Percentiles rank a stretch among this genome's conserved stretches.
These are phyloP conservation scores for Suhomyces tanzawaensis DNA, from an alignment of 805 yeast species.

Conservation along the genomic window DNA sequence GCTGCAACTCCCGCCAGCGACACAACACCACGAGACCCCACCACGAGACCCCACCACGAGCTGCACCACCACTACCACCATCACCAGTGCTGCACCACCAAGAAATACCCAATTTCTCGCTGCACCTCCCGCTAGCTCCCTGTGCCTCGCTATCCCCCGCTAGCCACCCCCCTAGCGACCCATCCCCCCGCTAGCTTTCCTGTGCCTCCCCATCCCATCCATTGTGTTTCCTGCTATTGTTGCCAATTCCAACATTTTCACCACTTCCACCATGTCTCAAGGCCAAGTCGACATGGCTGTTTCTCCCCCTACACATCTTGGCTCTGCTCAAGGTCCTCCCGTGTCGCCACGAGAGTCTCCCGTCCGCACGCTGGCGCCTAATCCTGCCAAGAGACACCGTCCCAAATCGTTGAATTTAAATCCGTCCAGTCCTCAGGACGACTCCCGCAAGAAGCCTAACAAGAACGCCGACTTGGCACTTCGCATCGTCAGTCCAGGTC, in stretches of 20 bases:
- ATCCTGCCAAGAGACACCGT: conserved; percentile 15
- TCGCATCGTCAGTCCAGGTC: conserved; percentile 34
- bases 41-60: background rate
- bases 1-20: background rate
- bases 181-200: background rate
- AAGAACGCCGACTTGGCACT: conserved; percentile 27
- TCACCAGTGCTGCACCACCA: background rate
- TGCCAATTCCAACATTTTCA: background rate
- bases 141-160: background rate
- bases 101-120: background rate
- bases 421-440: conserved; percentile 8
- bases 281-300: conserved; percentile 4
- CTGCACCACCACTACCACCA: background rate
- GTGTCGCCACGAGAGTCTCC: conserved; percentile 1
- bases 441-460: background rate
- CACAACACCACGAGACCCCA: background rate
- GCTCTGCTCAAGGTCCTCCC: background rate
- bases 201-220: background rate
- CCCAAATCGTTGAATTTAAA: conserved; percentile 16
- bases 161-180: background rate
- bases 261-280: conserved; percentile 5
- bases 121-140: background rate
- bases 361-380: conserved; percentile 1
- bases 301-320: conserved; percentile 2
- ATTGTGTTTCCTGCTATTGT: background rate